These are phyloP conservation scores for Balansia obtecta DNA, from an alignment of 2,329 filamentous ascomycete species.

Conservation along the genomic window DNA sequence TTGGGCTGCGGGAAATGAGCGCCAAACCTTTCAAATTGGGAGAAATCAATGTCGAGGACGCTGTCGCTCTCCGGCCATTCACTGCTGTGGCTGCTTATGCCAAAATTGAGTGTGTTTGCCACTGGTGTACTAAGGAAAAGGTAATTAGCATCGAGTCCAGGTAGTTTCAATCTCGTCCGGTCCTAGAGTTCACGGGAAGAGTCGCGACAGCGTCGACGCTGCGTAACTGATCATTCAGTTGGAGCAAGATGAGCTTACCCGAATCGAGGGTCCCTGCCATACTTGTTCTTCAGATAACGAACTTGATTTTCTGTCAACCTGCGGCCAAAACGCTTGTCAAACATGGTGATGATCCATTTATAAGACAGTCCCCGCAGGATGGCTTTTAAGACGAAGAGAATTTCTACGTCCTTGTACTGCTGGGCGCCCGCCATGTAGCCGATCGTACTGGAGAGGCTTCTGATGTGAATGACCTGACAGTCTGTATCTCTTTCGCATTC, in stretches of 20 bases:
- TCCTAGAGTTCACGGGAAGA: neutral
- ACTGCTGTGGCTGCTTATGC: neutral
- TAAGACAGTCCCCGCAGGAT: slow-evolving; percentile 16
- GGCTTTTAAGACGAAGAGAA: slow-evolving; percentile 20
- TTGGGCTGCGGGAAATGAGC: neutral
- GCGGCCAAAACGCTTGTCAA: slow-evolving; percentile 17
- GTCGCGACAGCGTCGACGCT: too few species aligned
- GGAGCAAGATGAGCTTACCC: slow-evolving; percentile 16
- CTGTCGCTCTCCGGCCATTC: slow-evolving; percentile 1
- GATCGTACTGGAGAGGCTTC: neutral
- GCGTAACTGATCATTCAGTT: too few species aligned
- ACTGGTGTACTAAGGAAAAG: slow-evolving; percentile 1
- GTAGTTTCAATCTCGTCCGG: neutral
- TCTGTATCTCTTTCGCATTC: too few species aligned
- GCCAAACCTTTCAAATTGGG: neutral
- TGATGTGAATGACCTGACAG: too few species aligned
- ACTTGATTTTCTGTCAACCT: slow-evolving; percentile 22
- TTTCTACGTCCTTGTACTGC: slow-evolving; percentile 22
- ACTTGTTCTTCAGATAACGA: slow-evolving; percentile 28
- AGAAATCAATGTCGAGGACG: slow-evolving; percentile 4
- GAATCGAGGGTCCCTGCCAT: slow-evolving; percentile 26
- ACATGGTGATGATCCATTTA: slow-evolving; percentile 15
- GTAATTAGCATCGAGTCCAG: too few species aligned
- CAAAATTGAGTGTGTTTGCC: slow-evolving; percentile 3
- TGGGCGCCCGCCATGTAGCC: slow-evolving; percentile 22